Evolutionary conservation across 768 basidiomycete genomes (phyloP), one percentile per base, ranked within the genome.

Genomic region (Termitomyces sp.): DNA sequence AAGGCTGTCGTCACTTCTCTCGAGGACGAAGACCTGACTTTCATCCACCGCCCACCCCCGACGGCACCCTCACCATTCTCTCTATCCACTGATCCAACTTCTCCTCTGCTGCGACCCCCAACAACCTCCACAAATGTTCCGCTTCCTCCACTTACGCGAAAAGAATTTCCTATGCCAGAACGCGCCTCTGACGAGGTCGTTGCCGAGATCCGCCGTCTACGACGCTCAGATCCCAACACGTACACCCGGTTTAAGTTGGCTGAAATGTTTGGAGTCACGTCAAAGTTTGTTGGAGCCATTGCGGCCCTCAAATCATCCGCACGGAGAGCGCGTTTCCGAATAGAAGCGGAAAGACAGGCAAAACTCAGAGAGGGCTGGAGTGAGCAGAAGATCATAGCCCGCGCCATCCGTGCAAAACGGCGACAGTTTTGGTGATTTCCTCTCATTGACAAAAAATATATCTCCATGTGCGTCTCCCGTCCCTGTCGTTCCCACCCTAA

Each of bases 21-120:
- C 21, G 69, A 73, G 6, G 81, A 80, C 59, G 79, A 80, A 55
- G 74, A 79, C 57, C 69, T 91, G 54, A 89, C 89, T 0, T 93
- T 93, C 68, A 85, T 93, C 56, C 89, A 90, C 67, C 85, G 91
- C 42, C 88, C 88, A n/a, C 91, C 91, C 0, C 88, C 91, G 0
- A 83, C 86, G 10, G 80, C 85, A 10, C 86, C 88, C 9, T 78
- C 89, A 17, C 89, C 90, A 3, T 74, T 77, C 57, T 94, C 91
- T 19, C 80, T 84, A 55, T 85, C 83, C 5, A 83, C 82, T 5
- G 74, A 79, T 9, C 91, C 91, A 10, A 70, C 80, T 6, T 94
- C 91, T 0, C 88, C 91, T 0, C 75, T 93, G 5, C 78, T 93
- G 16, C 74, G 74, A 0, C 71, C 79, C 14, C 65, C 72, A 6